Evolutionary conservation across 768 basidiomycete species (phyloP).

Genomic region (Amanita polypyramis): DNA sequence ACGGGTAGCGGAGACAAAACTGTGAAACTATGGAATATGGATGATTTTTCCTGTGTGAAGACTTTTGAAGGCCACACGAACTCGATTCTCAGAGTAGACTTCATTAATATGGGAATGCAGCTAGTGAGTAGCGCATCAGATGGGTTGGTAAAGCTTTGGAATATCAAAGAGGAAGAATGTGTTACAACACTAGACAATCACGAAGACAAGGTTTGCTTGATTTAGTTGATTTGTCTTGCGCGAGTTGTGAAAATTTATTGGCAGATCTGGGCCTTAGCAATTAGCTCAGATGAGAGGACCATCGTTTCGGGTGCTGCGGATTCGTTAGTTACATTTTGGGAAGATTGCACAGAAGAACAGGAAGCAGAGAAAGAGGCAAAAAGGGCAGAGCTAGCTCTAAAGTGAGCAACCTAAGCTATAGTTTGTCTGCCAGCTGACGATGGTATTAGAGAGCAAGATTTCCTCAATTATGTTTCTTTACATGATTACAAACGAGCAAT

Average conservation of each 20-base stretch:
- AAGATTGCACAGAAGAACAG: constrained; percentile 84
- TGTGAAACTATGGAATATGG: constrained; percentile 87
- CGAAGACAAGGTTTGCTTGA: constrained; percentile 75
- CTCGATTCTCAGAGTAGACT: constrained; percentile 89
- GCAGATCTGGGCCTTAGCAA: constrained; percentile 93
- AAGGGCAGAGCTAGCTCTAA: constrained; percentile 64
- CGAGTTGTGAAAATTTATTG: background rate
- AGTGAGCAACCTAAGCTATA: constrained; percentile 38
- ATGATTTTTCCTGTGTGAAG: constrained; percentile 88
- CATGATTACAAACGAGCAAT: constrained; percentile 90
- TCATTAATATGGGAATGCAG: constrained; percentile 74
- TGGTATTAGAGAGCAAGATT: constrained; percentile 86
- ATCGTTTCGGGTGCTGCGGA: constrained; percentile 95
- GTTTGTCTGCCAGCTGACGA: constrained; percentile 5
- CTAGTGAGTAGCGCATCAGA: constrained; percentile 88
- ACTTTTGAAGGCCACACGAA: constrained; percentile 99
- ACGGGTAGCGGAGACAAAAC: constrained; percentile 95
- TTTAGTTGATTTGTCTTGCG: background rate
- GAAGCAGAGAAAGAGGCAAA: constrained; percentile 65
- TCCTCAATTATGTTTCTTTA: constrained; percentile 77
- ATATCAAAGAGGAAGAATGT: constrained; percentile 81
- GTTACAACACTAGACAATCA: constrained; percentile 89
- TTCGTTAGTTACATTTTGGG: constrained; percentile 93
- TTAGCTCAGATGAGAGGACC: constrained; percentile 70
- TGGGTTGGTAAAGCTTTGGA: constrained; percentile 95